A percentile compares a stretch with the other conserved stretches of the same genome.
phyloP scores from a whole-genome alignment of 108 stramenopile species.

The Thalassiosira profunda region DNA sequence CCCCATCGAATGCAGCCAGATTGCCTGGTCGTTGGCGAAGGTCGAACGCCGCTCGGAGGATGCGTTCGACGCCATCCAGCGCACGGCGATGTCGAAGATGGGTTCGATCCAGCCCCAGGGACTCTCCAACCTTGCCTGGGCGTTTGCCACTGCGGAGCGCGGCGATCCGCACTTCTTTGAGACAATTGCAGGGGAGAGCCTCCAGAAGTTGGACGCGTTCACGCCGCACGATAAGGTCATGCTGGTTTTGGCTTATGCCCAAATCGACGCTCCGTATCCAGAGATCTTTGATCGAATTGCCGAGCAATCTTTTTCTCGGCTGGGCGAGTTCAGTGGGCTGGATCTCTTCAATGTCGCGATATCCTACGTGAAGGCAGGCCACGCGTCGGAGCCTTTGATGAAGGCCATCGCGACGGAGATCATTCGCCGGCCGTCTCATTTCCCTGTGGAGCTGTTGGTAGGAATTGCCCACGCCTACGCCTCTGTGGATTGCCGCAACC shows the following conservation, averaged over 20 bases:
- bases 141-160: constrained; percentile 28
- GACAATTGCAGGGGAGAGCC: constrained; percentile 5
- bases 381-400: constrained; percentile 23
- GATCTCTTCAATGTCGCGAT: constrained; percentile 43
- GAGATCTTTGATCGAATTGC: constrained; percentile 27
- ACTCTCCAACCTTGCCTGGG: constrained; percentile 43
- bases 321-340: constrained; percentile 12
- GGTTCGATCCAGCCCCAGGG: constrained; percentile 28
- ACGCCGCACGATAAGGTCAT: constrained; percentile 37
- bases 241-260: constrained; percentile 34
- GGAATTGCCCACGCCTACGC: constrained; percentile 41
- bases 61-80: constrained; percentile 18
- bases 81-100: constrained; percentile 17
- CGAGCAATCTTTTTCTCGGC: constrained; percentile 12
- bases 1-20: constrained; percentile 19
- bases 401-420: constrained; percentile 41
- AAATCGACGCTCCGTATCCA: constrained; percentile 11
- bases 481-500: constrained; percentile 7
- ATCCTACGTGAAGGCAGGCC: constrained; percentile 30
- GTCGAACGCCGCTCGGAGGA: constrained; percentile 30
- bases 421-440: constrained; percentile 12
- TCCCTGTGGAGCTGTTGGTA: constrained; percentile 18
- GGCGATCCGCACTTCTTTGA: constrained; percentile 8
- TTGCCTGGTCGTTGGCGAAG: constrained; percentile 47
- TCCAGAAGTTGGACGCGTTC: constrained; percentile 26